Base-by-base conservation (phyloP, 2,329 filamentous ascomycete species). In the Cryphonectria naterciae region DNA sequence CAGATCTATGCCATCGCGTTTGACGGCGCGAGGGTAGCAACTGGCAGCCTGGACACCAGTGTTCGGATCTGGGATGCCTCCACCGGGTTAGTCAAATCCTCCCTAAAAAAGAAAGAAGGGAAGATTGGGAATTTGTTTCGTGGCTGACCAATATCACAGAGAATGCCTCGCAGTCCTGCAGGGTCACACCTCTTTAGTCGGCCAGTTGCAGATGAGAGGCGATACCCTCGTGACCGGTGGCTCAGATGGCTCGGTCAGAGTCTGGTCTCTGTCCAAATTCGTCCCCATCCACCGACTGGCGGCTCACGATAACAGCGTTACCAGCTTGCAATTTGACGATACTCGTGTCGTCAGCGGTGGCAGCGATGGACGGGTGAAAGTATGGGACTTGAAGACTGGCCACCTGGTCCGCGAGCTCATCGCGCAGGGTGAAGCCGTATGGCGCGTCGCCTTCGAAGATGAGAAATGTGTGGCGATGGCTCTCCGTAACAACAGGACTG, bases 1-100 rank as follows among this genome's bases (percentile, higher is more conserved):
- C 96, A 99, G 79, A 99, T 99, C 71, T 99, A 99, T 79, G 96
- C 96, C 28, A 97, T 99, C 79, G 96, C 96, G 1, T 99, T 98
- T 81, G 96, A 99, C 79, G 96, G 96, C 54, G 91, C 91, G 75
- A 89, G 95, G 74, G 95, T 99, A 70, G 95, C 97, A 49, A 99
- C 96, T 13, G 96, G 96, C 67, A 98, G 95, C 80, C 84, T 99
- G 73, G 96, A 99, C 81, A 99, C 96, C 4, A 98, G 95, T 76
- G 95, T 99, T 37, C 88, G 96, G 74, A 97, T 99, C 73, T 99
- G 96, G 96, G 94, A 99, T 84, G 93, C 94, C 37, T 89, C 87
- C 65, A 94, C 93, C 76, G 95, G 94, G 91, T 93, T 85, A 82
- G 90, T 84, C 58, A 4, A 52, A 13, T 28, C 43, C 67, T 65